phyloP scores from a whole-genome alignment of 2,329 filamentous ascomycete genomes.

The Arthrocladium fulminans region DNA sequence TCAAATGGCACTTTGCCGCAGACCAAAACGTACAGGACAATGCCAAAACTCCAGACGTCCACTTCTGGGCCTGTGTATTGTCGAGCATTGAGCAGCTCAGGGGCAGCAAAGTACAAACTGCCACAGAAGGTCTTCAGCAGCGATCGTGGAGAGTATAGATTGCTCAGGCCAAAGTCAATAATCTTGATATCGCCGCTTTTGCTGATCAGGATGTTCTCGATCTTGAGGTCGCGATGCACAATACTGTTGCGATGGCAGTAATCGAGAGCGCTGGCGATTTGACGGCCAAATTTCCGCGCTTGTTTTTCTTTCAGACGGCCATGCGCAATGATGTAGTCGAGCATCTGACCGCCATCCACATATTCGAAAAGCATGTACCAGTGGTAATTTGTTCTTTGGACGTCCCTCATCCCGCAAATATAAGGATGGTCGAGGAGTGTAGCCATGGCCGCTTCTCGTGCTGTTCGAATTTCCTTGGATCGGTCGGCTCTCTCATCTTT shows the following conservation, averaged over 20 bases:
- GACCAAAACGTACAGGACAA: constrained; percentile 92
- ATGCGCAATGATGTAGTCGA: constrained; percentile 98
- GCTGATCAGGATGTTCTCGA: constrained; percentile 98
- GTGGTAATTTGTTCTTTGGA: constrained; percentile 91
- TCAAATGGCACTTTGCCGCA: constrained; percentile 98
- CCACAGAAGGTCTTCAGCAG: constrained; percentile 96
- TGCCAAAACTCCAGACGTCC: constrained; percentile 97
- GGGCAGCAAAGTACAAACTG: constrained; percentile 93
- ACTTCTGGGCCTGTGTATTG: constrained; percentile 95
- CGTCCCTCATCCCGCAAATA: constrained; percentile 90
- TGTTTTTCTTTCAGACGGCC: constrained; percentile 97
- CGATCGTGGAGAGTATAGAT: constrained; percentile 76
- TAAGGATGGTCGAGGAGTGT: constrained; percentile 90
- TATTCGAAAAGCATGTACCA: constrained; percentile 99
- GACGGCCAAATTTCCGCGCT: constrained; percentile 91
- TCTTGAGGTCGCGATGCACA: constrained; percentile 94
- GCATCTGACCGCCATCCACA: constrained; percentile 97
- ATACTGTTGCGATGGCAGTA: constrained; percentile 98
- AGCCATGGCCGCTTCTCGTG: constrained; percentile 91
- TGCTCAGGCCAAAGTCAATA: constrained; percentile 96
- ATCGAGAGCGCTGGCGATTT: constrained; percentile 92
- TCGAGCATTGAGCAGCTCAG: constrained; percentile 84
- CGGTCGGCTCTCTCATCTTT: constrained; percentile 85
- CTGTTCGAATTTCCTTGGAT: constrained; percentile 91
- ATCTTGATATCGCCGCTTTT: constrained; percentile 99